These are phyloP conservation scores for Vachellia collinsii DNA, from an alignment of 306 rosid genomes.

Conservation along the genomic window DNA sequence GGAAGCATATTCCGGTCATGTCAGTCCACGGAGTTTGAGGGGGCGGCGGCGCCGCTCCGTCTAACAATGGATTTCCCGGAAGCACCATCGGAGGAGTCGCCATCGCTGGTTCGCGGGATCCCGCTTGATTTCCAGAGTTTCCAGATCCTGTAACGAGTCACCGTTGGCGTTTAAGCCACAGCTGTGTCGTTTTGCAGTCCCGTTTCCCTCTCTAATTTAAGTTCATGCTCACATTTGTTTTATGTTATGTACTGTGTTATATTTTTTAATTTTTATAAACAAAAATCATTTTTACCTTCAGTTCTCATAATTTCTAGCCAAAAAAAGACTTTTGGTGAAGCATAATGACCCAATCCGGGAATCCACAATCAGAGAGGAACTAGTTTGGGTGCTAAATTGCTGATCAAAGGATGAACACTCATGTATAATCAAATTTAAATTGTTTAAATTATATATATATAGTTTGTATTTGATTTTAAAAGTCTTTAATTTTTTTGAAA, in stretches of 20 bases:
- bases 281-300: not conserved
- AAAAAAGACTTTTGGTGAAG: not conserved
- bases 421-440: too few species aligned
- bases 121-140: not conserved
- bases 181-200: not conserved
- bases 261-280: not conserved
- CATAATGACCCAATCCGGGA: too few species aligned
- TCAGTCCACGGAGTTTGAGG: constrained; percentile 84
- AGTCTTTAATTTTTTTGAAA: too few species aligned
- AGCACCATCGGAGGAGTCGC: constrained; percentile 58
- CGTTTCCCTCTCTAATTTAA: too few species aligned
- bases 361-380: too few species aligned
- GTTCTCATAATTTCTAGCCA: not conserved
- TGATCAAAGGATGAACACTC: too few species aligned
- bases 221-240: too few species aligned
- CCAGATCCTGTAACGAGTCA: not conserved
- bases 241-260: too few species aligned
- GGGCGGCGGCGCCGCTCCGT: constrained; percentile 51
- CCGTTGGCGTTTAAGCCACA: not conserved
- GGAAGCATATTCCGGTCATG: constrained; percentile 96
- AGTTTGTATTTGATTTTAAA: too few species aligned
- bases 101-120: constrained; percentile 39
- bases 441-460: too few species aligned
- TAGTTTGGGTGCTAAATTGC: too few species aligned
- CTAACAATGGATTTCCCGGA: constrained; percentile 52